These are phyloP conservation scores for Nyssa sinensis DNA, from an alignment of 148 eudicot species.

Conservation along the genomic window DNA sequence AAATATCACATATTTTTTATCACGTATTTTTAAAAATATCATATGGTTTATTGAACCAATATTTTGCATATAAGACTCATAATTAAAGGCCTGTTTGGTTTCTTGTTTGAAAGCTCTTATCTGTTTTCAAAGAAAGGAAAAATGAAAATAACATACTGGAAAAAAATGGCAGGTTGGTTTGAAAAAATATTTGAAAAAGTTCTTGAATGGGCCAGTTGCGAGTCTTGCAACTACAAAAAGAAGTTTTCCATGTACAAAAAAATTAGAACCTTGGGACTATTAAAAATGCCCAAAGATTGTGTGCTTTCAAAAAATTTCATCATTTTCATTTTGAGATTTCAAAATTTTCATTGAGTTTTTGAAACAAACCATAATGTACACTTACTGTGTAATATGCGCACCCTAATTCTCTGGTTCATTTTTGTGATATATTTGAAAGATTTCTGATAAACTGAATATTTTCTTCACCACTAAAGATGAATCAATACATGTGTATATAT, in stretches of 20 bases:
- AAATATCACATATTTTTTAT: neutral
- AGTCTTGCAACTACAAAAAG: neutral
- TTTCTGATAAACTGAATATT: too few species aligned
- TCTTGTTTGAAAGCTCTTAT: neutral
- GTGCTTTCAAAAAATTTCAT: too few species aligned
- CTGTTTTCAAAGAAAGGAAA: neutral
- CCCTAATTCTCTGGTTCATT: too few species aligned
- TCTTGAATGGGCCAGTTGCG: neutral
- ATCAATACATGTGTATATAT: too few species aligned
- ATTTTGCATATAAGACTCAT: neutral
- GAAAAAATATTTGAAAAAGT: neutral
- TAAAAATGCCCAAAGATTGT: neutral
- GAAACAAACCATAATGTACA: neutral
- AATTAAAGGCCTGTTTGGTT: neutral
- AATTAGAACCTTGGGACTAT: neutral
- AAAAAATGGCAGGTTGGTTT: neutral
- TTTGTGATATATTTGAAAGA: too few species aligned
- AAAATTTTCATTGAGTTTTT: too few species aligned
- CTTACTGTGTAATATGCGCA: too few species aligned
- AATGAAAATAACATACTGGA: too few species aligned
- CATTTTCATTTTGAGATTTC: neutral
- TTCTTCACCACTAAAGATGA: too few species aligned
- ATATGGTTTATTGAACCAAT: neutral
- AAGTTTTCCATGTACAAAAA: neutral
- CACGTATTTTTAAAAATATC: too few species aligned